Evolutionary conservation across 306 rosid genomes (phyloP).

Genomic region (Ochetophila trinervis): DNA sequence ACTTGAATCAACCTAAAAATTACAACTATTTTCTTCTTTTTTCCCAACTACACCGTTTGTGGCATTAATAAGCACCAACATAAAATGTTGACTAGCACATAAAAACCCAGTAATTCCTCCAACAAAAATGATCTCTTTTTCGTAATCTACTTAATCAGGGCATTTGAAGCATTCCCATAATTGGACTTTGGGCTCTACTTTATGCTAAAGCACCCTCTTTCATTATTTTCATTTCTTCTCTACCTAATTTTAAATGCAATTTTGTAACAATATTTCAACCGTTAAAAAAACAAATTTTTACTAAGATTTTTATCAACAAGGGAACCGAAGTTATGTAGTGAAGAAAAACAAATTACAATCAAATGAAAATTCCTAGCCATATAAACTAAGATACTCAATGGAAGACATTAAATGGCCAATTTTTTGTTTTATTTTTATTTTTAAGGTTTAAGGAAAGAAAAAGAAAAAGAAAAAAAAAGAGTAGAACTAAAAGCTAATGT

Average conservation of each 20-base stretch:
- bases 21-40: neutral
- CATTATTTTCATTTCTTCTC: neutral
- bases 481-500: too few species aligned
- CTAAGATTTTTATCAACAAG: neutral
- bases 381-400: neutral
- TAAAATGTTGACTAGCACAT: constrained; percentile 1
- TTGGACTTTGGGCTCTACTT: constrained; percentile 9
- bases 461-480: too few species aligned
- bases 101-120: constrained; percentile 2
- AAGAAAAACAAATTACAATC: too few species aligned
- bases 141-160: neutral
- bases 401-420: too few species aligned
- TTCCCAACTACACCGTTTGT: neutral
- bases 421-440: too few species aligned
- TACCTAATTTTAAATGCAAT: constrained; percentile 6
- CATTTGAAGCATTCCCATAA: neutral
- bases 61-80: neutral
- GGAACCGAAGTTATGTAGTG: too few species aligned
- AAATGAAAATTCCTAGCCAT: neutral
- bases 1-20: neutral
- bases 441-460: too few species aligned
- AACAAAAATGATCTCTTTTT: neutral
- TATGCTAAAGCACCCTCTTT: neutral
- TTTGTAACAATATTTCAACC: constrained; percentile 5
- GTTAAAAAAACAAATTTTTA: neutral